phyloP scores from a whole-genome alignment of 2,329 filamentous ascomycete species.

The Myriangium duriaei region DNA sequence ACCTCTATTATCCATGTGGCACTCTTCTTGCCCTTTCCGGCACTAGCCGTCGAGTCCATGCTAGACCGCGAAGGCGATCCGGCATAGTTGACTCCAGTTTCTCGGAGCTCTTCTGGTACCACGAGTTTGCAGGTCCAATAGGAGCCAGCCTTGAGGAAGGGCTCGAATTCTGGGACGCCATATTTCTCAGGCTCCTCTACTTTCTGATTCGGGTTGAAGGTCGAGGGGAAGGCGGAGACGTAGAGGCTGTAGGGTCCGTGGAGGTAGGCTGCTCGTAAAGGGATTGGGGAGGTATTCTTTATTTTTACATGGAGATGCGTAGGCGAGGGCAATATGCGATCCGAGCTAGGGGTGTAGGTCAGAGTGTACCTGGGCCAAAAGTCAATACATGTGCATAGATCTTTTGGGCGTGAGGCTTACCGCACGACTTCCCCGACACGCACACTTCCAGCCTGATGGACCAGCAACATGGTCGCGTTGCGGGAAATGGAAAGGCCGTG shows the following conservation, averaged over 20 bases:
- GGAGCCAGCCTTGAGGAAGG: constrained; percentile 88
- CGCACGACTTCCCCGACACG: constrained; percentile 91
- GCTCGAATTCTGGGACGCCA: constrained; percentile 83
- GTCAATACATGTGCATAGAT: background rate
- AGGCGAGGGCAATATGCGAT: constrained; percentile 81
- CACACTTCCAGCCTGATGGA: constrained; percentile 82
- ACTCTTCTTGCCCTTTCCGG: constrained; percentile 38
- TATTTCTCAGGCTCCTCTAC: constrained; percentile 56
- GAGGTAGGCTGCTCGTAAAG: constrained; percentile 85
- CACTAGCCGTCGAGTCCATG: constrained; percentile 26
- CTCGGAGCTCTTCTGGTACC: constrained; percentile 66
- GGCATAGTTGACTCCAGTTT: constrained; percentile 38
- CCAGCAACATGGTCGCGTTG: constrained; percentile 56
- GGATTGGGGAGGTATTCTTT: constrained; percentile 82
- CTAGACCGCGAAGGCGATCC: constrained; percentile 17
- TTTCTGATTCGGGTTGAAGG: constrained; percentile 72
- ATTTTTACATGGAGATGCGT: constrained; percentile 71
- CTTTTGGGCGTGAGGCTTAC: constrained; percentile 33
- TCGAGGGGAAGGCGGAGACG: constrained; percentile 70
- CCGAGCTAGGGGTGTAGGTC: constrained; percentile 79
- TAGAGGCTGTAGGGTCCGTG: constrained; percentile 91
- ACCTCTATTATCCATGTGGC: constrained; percentile 87
- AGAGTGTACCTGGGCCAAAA: constrained; percentile 60
- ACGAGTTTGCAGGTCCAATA: constrained; percentile 69
- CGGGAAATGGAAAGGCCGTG: too few species aligned